A percentile compares a stretch with the other conserved stretches of the same genome.
Conservation (phyloP, 2,329 filamentous ascomycete genomes). For the Diaporthe vaccinii region DNA sequence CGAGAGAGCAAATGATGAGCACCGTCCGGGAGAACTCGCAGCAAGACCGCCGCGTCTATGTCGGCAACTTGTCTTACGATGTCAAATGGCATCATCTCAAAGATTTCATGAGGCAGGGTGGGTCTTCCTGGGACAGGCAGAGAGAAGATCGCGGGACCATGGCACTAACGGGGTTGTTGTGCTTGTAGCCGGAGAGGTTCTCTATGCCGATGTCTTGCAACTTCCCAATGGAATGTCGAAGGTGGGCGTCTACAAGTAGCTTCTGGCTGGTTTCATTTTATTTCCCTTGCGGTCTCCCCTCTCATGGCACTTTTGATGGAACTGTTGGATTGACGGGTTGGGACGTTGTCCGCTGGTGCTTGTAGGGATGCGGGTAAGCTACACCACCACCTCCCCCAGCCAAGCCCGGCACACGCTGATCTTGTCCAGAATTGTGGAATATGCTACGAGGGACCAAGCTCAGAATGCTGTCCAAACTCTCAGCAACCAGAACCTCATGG, state of each 20-base stretch:
- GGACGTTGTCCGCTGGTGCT: constrained; percentile 87
- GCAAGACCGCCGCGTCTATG: constrained; percentile 99
- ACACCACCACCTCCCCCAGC: constrained; percentile 9
- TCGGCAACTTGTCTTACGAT: constrained; percentile 98
- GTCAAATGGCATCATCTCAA: constrained; percentile 99
- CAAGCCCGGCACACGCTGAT: constrained; percentile 49
- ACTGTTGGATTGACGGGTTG: constrained; percentile 99
- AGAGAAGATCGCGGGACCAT: constrained; percentile 45
- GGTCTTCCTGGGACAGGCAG: constrained; percentile 53
- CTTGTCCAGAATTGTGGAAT: constrained; percentile 93
- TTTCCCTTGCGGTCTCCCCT: constrained; percentile 72
- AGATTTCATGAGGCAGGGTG: constrained; percentile 99
- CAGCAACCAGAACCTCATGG: constrained; percentile 99
- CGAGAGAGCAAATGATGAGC: constrained; percentile 96
- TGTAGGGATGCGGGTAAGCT: constrained; percentile 99
- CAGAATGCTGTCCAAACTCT: constrained; percentile 97
- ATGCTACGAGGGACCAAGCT: constrained; percentile 99
- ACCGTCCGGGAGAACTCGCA: constrained; percentile 94
- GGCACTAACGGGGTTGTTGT: constrained; percentile 54
- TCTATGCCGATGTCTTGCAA: constrained; percentile 99
- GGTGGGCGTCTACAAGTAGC: constrained; percentile 96
- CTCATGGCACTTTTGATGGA: constrained; percentile 78
- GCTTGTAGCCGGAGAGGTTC: constrained; percentile 90
- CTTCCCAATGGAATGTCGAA: constrained; percentile 99
- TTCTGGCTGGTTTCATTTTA: constrained; percentile 87